Base-by-base conservation (phyloP, 305 asterid genomes). In the Solanum hybrid region DNA sequence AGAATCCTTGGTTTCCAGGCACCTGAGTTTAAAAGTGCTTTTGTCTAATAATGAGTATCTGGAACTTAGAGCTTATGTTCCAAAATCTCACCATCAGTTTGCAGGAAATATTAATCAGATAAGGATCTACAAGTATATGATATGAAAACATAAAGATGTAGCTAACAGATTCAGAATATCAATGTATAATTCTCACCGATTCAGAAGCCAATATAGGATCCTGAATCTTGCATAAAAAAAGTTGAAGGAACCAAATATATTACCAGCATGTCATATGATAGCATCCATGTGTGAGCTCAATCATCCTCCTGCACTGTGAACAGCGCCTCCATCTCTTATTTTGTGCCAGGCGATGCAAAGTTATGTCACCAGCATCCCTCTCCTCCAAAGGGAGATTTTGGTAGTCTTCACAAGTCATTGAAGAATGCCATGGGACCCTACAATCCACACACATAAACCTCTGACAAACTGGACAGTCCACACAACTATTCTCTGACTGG, bases 351-450 rank as follows among this genome's bases (percentile, higher is more conserved):
- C 88, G 92, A 78, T 91, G 95, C 92, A 93, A 88, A 20, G 98
- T 91, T 72, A 91, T 42, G 89, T 92, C 94, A 35, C 94, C 92
- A 75, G 92, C 92, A 69, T 94, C 98, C 88, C 98, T 94, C 90
- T 95, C 98, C 92, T 94, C 98, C 89, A 90, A 76, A 11, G 94
- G 94, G 78, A 95, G 92, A 86, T 87, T 91, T 86, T 91, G 99
- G 85, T 94, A 95, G 90, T 93, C 98, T 86, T 93, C 95, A 86
- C 99, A 97, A 7, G 96, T 95, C 95, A 95, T 91, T 35, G 97
- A 96, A 16, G 96, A 93, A 92, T 97, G 99, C 99, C 99, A 96
- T 46, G 96, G 98, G 66, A 95, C 97, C 90, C 86, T 92, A 93
- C 99, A 97, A 85, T 95, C 96, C 76, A 95, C 92, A 87, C 99